Evolutionary conservation across 2,329 filamentous ascomycete species (phyloP), one percentile per base, ranked within the genome.

Genomic region (Xylaria hypoxylon): DNA sequence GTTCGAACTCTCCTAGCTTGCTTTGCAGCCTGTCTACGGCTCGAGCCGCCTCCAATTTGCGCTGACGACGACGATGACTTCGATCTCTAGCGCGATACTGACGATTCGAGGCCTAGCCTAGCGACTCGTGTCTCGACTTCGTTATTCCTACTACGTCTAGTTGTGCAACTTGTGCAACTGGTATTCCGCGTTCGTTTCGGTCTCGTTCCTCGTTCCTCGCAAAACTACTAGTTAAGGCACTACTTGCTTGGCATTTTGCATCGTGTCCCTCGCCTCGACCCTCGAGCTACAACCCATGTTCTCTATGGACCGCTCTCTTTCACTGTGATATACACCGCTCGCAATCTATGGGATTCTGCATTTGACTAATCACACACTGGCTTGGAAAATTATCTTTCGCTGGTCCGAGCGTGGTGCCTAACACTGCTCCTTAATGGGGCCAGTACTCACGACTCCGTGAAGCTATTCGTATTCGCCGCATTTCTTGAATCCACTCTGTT

Each of bases 61-160:
- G 51, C 40, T 48, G 33, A 58, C 33, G 11, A 40, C 45, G 38
- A 44, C 38, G n/a, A 47, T 31, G 19, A 40, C 28, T 22, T 40
- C 28, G 22, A 51, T 13, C 5, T 42, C 51, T 64, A 51, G 67
- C 57, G 60, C 33, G 28, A 17, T 28, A 33, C 45, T 31, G 45
- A 45, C 61, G 47, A 58, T 67, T 26, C 53, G 8, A 48, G 28
- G 40, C 48, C 42, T 47, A 51, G 59, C 53, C 59, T 65, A 69
- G 65, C 48, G 55, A 45, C 52, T 62, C 53, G 51, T 58, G 62
- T 63, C 55, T 53, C 48, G 50, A 51, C 40, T 47, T 65, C 24
- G 45, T 60, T 53, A 42, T 52, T 62, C 48, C 33, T 65, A 47
- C 28, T 13, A 24, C 33, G 13, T 22, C 22, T 22, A 45, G 35